These are phyloP conservation scores for Piromyces finnis DNA, from an alignment of 192 early-diverging fungal genomes.

Conservation along the genomic window DNA sequence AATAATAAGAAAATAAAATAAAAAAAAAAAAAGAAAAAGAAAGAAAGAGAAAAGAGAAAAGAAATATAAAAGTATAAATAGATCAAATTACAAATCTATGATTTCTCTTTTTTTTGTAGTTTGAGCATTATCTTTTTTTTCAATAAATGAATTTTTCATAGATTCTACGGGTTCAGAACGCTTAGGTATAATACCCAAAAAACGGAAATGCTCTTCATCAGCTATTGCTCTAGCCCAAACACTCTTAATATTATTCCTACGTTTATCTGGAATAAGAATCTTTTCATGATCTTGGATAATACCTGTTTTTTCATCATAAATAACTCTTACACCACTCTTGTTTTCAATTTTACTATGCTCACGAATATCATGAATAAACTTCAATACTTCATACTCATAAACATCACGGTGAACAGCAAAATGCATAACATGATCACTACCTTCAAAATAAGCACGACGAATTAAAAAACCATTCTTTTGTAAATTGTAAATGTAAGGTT, in stretches of 20 bases:
- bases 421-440: not conserved
- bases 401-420: not conserved
- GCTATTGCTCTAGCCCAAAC: not conserved
- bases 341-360: not conserved
- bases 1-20: too few relatives aligned
- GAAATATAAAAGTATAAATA: too few relatives aligned
- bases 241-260: not conserved
- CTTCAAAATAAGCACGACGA: not conserved
- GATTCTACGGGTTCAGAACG: not conserved
- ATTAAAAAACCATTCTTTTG: not conserved
- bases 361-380: not conserved
- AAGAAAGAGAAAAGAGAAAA: too few relatives aligned
- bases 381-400: not conserved
- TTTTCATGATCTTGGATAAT: not conserved
- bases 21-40: too few relatives aligned
- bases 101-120: too few relatives aligned
- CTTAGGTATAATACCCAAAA: not conserved
- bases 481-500: not conserved
- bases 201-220: not conserved
- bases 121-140: not conserved
- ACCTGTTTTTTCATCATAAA: not conserved
- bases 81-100: too few relatives aligned
- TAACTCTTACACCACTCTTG: not conserved
- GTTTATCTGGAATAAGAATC: not conserved
- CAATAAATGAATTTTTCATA: not conserved